These are phyloP conservation scores for Penicillium lividum DNA, from an alignment of 495 filamentous ascomycete genomes.

Conservation along the genomic window DNA sequence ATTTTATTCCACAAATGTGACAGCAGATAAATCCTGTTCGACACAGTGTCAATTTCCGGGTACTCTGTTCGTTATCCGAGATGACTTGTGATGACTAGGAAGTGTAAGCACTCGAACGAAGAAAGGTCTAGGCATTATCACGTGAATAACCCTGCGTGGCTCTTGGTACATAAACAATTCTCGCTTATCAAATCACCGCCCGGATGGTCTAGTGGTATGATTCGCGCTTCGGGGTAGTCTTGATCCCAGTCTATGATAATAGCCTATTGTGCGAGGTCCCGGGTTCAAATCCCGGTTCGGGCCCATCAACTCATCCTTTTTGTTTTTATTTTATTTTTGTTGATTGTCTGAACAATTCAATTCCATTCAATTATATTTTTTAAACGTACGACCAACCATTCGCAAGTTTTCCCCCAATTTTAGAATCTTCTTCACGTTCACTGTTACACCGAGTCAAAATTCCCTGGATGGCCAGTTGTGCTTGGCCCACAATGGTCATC, in stretches of 20 bases:
- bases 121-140: constrained; percentile 22
- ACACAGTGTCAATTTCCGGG: constrained; percentile 32
- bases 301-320: neutral
- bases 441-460: constrained; percentile 20
- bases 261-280: constrained; percentile 1
- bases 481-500: constrained; percentile 18
- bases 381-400: constrained; percentile 14
- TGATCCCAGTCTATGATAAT: neutral
- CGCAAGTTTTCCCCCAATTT: constrained; percentile 16
- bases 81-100: constrained; percentile 12
- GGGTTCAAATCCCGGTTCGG: constrained; percentile 1
- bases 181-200: neutral
- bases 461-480: constrained; percentile 13
- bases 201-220: constrained; percentile 1
- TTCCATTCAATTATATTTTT: neutral
- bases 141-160: constrained; percentile 11
- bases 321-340: neutral
- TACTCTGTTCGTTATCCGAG: constrained; percentile 14
- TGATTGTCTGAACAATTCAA: neutral
- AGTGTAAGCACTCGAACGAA: constrained; percentile 7
- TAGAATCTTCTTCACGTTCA: constrained; percentile 5
- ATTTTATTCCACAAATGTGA: constrained; percentile 43
- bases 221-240: neutral
- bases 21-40: constrained; percentile 49
- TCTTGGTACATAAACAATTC: too few species aligned